phyloP scores from a whole-genome alignment of 768 basidiomycete species.

The Boletus subparvulus region DNA sequence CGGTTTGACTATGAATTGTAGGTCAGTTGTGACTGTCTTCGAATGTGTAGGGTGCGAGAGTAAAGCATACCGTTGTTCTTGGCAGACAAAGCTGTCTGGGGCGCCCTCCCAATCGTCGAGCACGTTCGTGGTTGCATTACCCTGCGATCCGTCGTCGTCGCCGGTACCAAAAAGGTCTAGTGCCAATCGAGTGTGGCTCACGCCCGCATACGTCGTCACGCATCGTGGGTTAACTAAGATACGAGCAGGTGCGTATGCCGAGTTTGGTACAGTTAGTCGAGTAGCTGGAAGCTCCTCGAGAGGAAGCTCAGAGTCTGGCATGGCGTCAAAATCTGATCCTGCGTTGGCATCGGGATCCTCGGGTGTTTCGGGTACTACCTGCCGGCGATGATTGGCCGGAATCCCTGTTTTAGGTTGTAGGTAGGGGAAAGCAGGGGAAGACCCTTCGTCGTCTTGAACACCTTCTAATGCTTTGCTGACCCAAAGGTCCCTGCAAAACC shows the following conservation, averaged over 20 bases:
- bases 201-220: constrained; percentile 97
- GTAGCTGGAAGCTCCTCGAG: constrained; percentile 30
- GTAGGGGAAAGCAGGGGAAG: constrained; percentile 15
- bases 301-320: constrained; percentile 59
- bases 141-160: constrained; percentile 58
- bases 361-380: constrained; percentile 28
- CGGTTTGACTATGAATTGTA: constrained; percentile 60
- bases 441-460: constrained; percentile 51
- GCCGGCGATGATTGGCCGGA: constrained; percentile 33
- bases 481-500: constrained; percentile 99
- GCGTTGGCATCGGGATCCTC: constrained; percentile 75
- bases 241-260: constrained; percentile 81
- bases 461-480: constrained; percentile 80
- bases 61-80: constrained; percentile 75
- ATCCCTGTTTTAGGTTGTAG: constrained; percentile 16
- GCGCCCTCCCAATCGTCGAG: constrained; percentile 96
- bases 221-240: constrained; percentile 96
- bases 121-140: constrained; percentile 62
- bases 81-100: constrained; percentile 97
- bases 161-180: constrained; percentile 84
- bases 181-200: constrained; percentile 94
- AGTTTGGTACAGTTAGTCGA: constrained; percentile 76
- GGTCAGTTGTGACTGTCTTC: not conserved
- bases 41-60: not conserved
- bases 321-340: constrained; percentile 87